Evolutionary conservation across 352 stramenopile genomes (phyloP).

Genomic region (Pythium utonaiense): DNA sequence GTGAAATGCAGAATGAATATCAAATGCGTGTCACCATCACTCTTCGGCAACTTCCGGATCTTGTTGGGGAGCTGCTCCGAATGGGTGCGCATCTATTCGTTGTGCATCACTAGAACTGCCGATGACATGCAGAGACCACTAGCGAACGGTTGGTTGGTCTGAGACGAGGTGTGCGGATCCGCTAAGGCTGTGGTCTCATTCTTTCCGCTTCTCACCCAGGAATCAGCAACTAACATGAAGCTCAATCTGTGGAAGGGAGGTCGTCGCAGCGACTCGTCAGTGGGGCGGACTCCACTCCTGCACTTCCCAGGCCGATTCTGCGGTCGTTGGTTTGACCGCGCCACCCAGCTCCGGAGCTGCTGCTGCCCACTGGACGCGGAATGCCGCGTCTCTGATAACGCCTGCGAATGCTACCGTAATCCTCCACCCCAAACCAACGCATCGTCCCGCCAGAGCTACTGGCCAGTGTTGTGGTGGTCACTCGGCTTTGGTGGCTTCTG

Average conservation of each 20-base stretch:
- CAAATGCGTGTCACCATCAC: conserved; percentile 18
- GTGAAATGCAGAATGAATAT: conserved; percentile 18
- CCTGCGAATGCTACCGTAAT: conserved; percentile 35
- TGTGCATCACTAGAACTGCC: too few relatives aligned
- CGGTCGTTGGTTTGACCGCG: conserved; percentile 48
- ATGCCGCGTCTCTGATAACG: conserved; percentile 48
- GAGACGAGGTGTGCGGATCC: too few relatives aligned
- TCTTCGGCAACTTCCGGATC: conserved; percentile 40
- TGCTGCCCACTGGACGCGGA: conserved; percentile 41
- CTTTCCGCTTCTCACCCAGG: too few relatives aligned
- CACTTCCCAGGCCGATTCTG: conserved; percentile 39
- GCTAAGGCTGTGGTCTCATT: too few relatives aligned
- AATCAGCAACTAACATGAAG: too few relatives aligned
- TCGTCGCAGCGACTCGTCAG: too few relatives aligned
- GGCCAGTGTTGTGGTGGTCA: conserved; percentile 45
- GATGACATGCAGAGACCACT: too few relatives aligned
- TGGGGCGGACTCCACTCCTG: too few relatives aligned
- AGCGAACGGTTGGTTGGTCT: too few relatives aligned
- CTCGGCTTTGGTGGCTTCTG: conserved; percentile 17
- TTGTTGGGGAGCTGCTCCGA: conserved; percentile 98
- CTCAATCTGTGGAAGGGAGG: too few relatives aligned
- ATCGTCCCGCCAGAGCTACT: conserved; percentile 15
- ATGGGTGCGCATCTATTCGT: too few relatives aligned
- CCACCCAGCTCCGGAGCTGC: conserved; percentile 34
- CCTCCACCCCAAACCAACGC: background rate